A percentile compares a stretch with the other conserved stretches of the same genome.
Evolutionary conservation across 2,329 filamentous ascomycete genomes (phyloP).

Genomic region (Fusarium subtropicale): DNA sequence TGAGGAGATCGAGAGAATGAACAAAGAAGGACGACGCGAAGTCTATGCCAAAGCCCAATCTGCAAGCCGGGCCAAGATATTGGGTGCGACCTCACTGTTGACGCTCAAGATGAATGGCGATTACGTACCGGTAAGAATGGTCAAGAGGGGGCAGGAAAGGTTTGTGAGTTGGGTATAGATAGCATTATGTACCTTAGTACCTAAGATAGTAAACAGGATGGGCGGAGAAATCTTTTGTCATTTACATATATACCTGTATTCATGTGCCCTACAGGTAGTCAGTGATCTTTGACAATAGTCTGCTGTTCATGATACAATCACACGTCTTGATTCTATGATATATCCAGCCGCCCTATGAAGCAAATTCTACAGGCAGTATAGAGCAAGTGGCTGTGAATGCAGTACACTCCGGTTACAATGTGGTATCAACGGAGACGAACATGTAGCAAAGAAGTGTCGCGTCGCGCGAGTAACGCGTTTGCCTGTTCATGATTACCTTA

Average conservation of each 20-base stretch:
- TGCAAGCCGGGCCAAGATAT: slow-evolving; percentile 64
- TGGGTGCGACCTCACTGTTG: slow-evolving; percentile 69
- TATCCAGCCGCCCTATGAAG: neutral
- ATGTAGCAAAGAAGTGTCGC: neutral
- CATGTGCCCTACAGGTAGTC: too few relatives aligned
- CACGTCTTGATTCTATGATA: neutral
- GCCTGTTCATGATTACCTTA: neutral
- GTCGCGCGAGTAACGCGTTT: neutral
- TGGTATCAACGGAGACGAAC: neutral
- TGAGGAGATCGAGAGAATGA: slow-evolving; percentile 66
- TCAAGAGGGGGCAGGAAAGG: slow-evolving; percentile 75
- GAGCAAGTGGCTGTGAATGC: neutral
- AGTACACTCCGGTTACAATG: neutral
- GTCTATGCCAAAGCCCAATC: slow-evolving; percentile 72
- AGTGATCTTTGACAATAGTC: too few relatives aligned
- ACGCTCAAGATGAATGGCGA: slow-evolving; percentile 77
- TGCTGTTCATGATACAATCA: neutral
- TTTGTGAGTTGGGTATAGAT: slow-evolving; percentile 62
- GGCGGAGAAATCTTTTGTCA: neutral
- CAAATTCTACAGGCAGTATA: neutral
- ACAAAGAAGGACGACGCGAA: slow-evolving; percentile 56
- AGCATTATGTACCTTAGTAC: neutral
- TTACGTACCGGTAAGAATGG: slow-evolving; percentile 74
- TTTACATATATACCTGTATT: neutral
- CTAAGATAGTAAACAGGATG: neutral